A percentile compares a stretch with the other conserved stretches of the same genome.
phyloP scores from a whole-genome alignment of 495 filamentous ascomycete genomes.

The Friedmanniomyces simplex region DNA sequence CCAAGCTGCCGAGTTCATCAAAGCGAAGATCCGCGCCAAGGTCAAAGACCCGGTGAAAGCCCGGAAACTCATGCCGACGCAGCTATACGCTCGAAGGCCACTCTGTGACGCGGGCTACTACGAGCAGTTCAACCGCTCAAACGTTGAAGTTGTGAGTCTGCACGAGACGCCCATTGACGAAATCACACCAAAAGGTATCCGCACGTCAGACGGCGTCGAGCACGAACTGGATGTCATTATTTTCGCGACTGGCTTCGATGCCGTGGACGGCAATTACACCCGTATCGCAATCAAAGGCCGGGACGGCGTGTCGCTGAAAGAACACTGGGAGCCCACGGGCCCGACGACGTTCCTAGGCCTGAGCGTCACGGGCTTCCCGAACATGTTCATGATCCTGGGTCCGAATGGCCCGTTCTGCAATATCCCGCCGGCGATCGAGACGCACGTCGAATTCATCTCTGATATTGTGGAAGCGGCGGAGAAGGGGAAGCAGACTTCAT shows the following conservation, averaged over 20 bases:
- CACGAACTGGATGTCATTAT: constrained; percentile 21
- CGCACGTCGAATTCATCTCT: constrained; percentile 19
- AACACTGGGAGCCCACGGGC: constrained; percentile 10
- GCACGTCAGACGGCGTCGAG: constrained; percentile 1
- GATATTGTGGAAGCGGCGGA: constrained; percentile 3
- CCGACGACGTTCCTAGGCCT: constrained; percentile 17
- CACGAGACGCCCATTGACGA: constrained; percentile 15
- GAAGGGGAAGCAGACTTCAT: neutral
- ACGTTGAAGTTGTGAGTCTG: constrained; percentile 19
- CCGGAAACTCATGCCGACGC: constrained; percentile 7
- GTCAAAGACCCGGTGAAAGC: constrained; percentile 20
- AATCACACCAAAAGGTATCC: constrained; percentile 9
- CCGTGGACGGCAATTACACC: constrained; percentile 12
- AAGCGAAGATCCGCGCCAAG: constrained; percentile 8
- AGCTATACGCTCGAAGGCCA: constrained; percentile 9
- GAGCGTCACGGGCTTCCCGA: constrained; percentile 13
- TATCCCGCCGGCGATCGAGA: constrained; percentile 12
- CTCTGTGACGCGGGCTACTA: constrained; percentile 19
- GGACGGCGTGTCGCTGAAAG: constrained; percentile 3
- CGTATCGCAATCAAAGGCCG: constrained; percentile 11
- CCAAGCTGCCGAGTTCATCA: constrained; percentile 8
- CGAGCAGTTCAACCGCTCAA: constrained; percentile 19
- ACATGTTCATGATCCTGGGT: constrained; percentile 20
- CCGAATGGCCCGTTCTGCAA: constrained; percentile 21
- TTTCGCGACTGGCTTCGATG: constrained; percentile 23